phyloP scores from a whole-genome alignment of 2,329 filamentous ascomycete species.

The Camptophora hylomeconis region DNA sequence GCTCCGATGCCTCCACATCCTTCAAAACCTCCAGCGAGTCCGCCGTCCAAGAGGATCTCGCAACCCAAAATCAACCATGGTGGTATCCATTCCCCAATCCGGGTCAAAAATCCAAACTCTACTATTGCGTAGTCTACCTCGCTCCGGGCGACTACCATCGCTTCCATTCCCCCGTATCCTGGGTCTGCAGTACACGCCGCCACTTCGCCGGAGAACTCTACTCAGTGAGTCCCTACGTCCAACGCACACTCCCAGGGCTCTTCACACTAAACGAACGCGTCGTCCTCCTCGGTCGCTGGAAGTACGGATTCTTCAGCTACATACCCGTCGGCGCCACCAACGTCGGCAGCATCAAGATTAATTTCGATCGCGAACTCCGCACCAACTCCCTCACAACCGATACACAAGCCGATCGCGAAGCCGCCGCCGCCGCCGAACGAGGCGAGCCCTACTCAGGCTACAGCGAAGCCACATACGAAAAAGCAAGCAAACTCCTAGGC shows the following conservation, averaged over 20 bases:
- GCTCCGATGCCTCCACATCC: conserved; percentile 60
- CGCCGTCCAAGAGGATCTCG: conserved; percentile 77
- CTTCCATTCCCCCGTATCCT: conserved; percentile 89
- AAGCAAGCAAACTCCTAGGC: conserved; percentile 61
- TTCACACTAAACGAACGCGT: conserved; percentile 97
- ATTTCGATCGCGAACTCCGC: conserved; percentile 88
- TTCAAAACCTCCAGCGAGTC: conserved; percentile 61
- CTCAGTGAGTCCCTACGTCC: conserved; percentile 87
- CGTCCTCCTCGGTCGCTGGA: conserved; percentile 84
- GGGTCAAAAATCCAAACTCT: conserved; percentile 55
- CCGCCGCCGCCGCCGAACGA: conserved; percentile 59
- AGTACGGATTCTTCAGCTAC: conserved; percentile 94
- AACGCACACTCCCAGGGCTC: conserved; percentile 79
- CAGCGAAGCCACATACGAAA: conserved; percentile 76
- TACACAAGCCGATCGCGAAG: conserved; percentile 76
- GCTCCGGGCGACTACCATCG: conserved; percentile 97
- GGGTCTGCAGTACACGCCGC: conserved; percentile 88
- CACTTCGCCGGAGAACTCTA: conserved; percentile 96
- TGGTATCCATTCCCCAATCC: conserved; percentile 51
- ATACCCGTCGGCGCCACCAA: conserved; percentile 95
- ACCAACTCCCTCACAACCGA: conserved; percentile 88
- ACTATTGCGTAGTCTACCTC: conserved; percentile 91
- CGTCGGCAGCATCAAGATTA: conserved; percentile 90
- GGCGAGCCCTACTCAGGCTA: conserved; percentile 85
- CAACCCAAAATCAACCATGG: conserved; percentile 58